Conservation (phyloP, 2,329 filamentous ascomycete genomes). For the Xylariaceae sp. region DNA sequence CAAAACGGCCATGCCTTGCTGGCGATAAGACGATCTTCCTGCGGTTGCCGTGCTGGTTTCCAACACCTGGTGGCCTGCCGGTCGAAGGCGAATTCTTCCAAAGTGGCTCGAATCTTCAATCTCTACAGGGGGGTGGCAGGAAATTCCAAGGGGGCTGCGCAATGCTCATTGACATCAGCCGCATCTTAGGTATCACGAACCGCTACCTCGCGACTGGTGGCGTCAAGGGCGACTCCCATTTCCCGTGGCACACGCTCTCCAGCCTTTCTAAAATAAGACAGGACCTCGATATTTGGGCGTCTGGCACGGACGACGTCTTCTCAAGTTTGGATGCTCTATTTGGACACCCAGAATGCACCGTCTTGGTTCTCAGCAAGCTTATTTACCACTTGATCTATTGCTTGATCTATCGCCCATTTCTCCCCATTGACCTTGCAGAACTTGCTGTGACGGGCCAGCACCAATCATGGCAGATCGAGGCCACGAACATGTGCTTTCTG, state of each 20-base stretch:
- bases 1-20: constrained; percentile 81
- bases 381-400: constrained; percentile 89
- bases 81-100: constrained; percentile 84
- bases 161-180: constrained; percentile 84
- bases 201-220: constrained; percentile 84
- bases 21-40: constrained; percentile 78
- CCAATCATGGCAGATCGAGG: constrained; percentile 92
- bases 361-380: constrained; percentile 81
- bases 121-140: constrained; percentile 71
- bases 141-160: constrained; percentile 77
- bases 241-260: constrained; percentile 87
- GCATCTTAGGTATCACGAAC: constrained; percentile 83
- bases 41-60: constrained; percentile 76
- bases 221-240: constrained; percentile 88
- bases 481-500: constrained; percentile 83
- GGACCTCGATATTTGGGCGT: constrained; percentile 84
- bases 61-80: constrained; percentile 64
- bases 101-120: constrained; percentile 77
- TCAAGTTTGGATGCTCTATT: constrained; percentile 78
- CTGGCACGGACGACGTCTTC: constrained; percentile 80
- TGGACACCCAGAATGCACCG: constrained; percentile 78
- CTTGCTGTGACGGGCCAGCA: constrained; percentile 81
- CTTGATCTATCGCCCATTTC: constrained; percentile 83
- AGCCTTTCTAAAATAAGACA: constrained; percentile 86
- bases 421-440: constrained; percentile 83